Conservation (phyloP, 2,329 filamentous ascomycete species). For the Aspergillus spinulosporus region DNA sequence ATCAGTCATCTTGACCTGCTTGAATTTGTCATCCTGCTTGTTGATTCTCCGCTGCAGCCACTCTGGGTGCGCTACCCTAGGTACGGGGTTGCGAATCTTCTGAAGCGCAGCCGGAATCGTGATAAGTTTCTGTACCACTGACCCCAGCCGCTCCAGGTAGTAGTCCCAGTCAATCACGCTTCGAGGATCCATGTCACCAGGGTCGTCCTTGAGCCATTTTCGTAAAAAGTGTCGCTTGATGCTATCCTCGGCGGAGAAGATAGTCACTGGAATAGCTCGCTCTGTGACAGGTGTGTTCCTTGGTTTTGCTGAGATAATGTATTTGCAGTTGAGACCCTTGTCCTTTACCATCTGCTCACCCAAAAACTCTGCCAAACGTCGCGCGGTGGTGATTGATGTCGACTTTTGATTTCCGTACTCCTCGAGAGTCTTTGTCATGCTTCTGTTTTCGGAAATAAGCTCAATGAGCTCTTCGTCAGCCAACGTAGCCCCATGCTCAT, state of each 20-base stretch:
- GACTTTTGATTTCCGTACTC: constrained; percentile 97
- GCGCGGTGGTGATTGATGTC: constrained; percentile 98
- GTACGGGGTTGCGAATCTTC: constrained; percentile 91
- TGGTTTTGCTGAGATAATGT: constrained; percentile 89
- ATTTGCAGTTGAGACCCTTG: constrained; percentile 98
- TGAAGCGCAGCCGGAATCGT: constrained; percentile 97
- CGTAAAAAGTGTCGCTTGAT: constrained; percentile 87
- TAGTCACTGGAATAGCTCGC: constrained; percentile 88
- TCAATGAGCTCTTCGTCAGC: constrained; percentile 98
- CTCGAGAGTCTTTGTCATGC: constrained; percentile 96
- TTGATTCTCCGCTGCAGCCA: constrained; percentile 95
- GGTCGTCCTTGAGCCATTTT: constrained; percentile 95
- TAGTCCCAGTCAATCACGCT: constrained; percentile 95
- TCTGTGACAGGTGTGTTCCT: constrained; percentile 91
- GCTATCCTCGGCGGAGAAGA: constrained; percentile 88
- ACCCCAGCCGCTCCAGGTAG: constrained; percentile 91
- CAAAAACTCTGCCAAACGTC: constrained; percentile 89
- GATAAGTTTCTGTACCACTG: constrained; percentile 97
- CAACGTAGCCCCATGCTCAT: constrained; percentile 85
- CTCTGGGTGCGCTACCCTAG: constrained; percentile 88
- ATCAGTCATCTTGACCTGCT: constrained; percentile 98
- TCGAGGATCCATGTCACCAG: constrained; percentile 84
- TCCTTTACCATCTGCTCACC: constrained; percentile 99
- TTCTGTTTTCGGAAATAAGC: constrained; percentile 99
- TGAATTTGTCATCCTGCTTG: constrained; percentile 93